These are phyloP conservation scores for Termitomyces sp. DNA, from an alignment of 768 basidiomycete genomes.

Conservation along the genomic window DNA sequence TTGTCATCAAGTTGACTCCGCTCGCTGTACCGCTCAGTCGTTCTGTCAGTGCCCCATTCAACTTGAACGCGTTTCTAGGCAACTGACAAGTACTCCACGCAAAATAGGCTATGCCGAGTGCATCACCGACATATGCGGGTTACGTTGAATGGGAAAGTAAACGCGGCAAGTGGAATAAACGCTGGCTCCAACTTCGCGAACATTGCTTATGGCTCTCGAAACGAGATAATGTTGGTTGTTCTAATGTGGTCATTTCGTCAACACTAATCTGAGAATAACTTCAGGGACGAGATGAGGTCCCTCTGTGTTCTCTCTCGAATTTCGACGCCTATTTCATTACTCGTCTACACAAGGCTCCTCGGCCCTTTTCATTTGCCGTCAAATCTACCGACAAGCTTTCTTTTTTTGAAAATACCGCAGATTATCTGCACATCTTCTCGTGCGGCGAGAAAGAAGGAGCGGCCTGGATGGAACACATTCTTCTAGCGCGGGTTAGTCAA, in stretches of 20 bases:
- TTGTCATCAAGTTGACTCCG: conserved; percentile 75
- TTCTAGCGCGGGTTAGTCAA: conserved; percentile 74
- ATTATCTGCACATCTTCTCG: conserved; percentile 87
- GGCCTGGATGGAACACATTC: conserved; percentile 76
- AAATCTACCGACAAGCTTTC: conserved; percentile 87
- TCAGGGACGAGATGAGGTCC: conserved; percentile 81
- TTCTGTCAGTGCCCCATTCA: conserved; percentile 41
- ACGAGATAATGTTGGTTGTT: conserved; percentile 70
- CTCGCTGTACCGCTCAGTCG: conserved; percentile 59
- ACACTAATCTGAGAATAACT: conserved; percentile 6
- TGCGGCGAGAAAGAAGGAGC: conserved; percentile 73
- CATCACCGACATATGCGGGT: conserved; percentile 45
- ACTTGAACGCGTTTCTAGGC: not conserved
- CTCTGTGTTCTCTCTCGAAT: conserved; percentile 82
- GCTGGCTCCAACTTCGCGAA: conserved; percentile 85
- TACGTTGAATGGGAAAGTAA: conserved; percentile 90
- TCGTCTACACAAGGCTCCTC: conserved; percentile 77
- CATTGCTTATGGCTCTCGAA: conserved; percentile 87
- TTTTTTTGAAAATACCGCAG: conserved; percentile 82
- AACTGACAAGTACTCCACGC: conserved; percentile 8
- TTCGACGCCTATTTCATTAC: conserved; percentile 88
- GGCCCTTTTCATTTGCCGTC: conserved; percentile 79
- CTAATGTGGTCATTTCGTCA: not conserved
- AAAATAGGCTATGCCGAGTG: conserved; percentile 40
- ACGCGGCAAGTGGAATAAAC: conserved; percentile 93